Conservation (phyloP, 2,329 filamentous ascomycete genomes). For the Nakataea oryzae region DNA sequence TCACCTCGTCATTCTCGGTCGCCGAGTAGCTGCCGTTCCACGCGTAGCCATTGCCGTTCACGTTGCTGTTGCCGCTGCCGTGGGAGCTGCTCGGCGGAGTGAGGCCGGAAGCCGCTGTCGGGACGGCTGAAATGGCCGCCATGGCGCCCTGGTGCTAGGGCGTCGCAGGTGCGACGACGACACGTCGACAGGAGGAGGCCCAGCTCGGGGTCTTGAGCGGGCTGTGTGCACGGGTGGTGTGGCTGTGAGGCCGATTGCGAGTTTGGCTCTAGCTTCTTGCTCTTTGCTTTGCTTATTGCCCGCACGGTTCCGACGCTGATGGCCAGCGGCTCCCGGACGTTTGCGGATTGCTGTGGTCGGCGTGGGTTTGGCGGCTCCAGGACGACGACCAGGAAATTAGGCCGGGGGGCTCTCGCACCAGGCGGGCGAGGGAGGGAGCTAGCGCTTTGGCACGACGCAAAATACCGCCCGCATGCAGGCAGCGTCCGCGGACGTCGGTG, state of each 20-base stretch:
- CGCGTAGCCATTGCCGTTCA: slow-evolving; percentile 16
- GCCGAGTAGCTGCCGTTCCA: slow-evolving; percentile 6
- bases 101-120: slow-evolving; percentile 32
- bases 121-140: slow-evolving; percentile 33
- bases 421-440: not conserved
- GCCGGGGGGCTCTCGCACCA: not conserved
- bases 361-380: not conserved
- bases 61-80: slow-evolving; percentile 19
- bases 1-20: slow-evolving; percentile 9
- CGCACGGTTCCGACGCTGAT: not conserved
- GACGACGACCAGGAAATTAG: not conserved
- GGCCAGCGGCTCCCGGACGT: not conserved
- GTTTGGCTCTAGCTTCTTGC: not conserved
- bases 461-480: not conserved
- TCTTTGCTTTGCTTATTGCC: not conserved
- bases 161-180: not conserved
- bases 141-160: slow-evolving; percentile 3
- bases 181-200: not conserved
- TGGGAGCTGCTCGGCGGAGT: slow-evolving; percentile 39
- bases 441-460: not conserved
- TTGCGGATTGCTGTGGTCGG: not conserved
- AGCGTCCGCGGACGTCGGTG: not conserved
- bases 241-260: not conserved
- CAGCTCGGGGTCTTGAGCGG: not conserved
- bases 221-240: not conserved